Conservation (phyloP, 108 stramenopile species). For the Phaeodactylum tricornutum region DNA sequence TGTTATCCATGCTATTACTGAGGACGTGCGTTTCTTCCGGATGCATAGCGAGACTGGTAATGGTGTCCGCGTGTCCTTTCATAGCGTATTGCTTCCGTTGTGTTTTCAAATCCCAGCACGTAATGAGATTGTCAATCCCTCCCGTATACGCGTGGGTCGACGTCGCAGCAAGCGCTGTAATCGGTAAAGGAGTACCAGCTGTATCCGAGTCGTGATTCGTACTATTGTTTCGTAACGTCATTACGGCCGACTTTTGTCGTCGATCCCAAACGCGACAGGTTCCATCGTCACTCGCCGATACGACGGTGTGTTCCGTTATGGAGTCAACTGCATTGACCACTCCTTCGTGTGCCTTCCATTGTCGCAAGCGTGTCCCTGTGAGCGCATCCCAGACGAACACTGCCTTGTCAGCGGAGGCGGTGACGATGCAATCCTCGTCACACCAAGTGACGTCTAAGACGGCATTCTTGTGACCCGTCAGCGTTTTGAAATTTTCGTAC, state of each 20-base stretch:
- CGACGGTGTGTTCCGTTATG: slow-evolving; percentile 22
- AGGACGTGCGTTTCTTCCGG: slow-evolving; percentile 71
- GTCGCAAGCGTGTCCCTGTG: slow-evolving; percentile 42
- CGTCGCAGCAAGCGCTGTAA: slow-evolving; percentile 67
- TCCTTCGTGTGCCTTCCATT: slow-evolving; percentile 39
- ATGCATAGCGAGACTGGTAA: slow-evolving; percentile 65
- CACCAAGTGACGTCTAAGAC: slow-evolving; percentile 69
- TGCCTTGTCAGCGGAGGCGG: slow-evolving; percentile 76
- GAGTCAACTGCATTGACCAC: slow-evolving; percentile 56
- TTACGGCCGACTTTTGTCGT: slow-evolving; percentile 37
- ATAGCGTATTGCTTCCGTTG: slow-evolving; percentile 35
- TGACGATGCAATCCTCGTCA: slow-evolving; percentile 39
- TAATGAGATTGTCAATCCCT: slow-evolving; percentile 82
- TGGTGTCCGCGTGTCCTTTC: slow-evolving; percentile 74
- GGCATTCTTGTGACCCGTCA: slow-evolving; percentile 84
- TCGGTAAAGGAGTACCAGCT: slow-evolving; percentile 34
- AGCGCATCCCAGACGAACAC: slow-evolving; percentile 58
- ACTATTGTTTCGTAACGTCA: slow-evolving; percentile 10
- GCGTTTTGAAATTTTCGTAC: slow-evolving; percentile 71
- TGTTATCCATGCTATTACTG: slow-evolving; percentile 79
- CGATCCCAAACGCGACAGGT: slow-evolving; percentile 69
- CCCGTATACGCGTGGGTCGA: slow-evolving; percentile 67
- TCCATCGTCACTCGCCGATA: slow-evolving; percentile 72
- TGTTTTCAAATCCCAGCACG: slow-evolving; percentile 58
- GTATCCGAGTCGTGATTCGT: slow-evolving; percentile 11